Percentiles rank a stretch among this genome's conserved stretches.
phyloP scores from a whole-genome alignment of 2,329 filamentous ascomycete genomes.

The Sarocladium strictum region DNA sequence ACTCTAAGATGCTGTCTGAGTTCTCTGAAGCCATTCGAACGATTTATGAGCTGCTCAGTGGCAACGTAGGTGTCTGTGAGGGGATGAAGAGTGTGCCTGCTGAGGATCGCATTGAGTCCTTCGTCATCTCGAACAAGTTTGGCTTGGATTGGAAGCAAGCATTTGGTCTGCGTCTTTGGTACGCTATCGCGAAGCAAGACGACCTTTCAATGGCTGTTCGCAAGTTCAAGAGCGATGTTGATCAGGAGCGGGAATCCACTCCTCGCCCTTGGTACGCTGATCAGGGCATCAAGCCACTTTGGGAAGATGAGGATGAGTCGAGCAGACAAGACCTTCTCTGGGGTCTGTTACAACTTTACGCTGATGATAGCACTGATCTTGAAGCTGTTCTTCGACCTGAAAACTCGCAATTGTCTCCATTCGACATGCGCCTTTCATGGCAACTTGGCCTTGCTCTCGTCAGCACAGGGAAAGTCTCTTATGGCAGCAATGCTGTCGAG shows the following conservation, averaged over 20 bases:
- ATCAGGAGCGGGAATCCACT: constrained; percentile 62
- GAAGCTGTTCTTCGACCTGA: constrained; percentile 71
- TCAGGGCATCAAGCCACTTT: constrained; percentile 49
- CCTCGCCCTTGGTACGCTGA: constrained; percentile 69
- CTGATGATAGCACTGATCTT: constrained; percentile 50
- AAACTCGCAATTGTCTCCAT: constrained; percentile 66
- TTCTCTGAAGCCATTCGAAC: constrained; percentile 79
- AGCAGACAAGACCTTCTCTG: constrained; percentile 74
- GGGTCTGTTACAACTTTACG: constrained; percentile 78
- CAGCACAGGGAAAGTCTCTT: constrained; percentile 43
- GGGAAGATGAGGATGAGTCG: constrained; percentile 53
- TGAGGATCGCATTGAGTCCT: constrained; percentile 75
- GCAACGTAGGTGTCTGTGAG: constrained; percentile 78
- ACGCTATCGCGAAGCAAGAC: constrained; percentile 64
- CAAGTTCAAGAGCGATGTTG: constrained; percentile 68
- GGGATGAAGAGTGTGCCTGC: constrained; percentile 66
- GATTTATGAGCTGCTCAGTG: constrained; percentile 82
- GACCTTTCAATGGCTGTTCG: constrained; percentile 66
- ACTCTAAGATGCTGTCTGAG: constrained; percentile 78
- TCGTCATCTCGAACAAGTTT: constrained; percentile 79
- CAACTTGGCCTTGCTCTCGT: constrained; percentile 69
- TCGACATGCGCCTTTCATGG: constrained; percentile 76
- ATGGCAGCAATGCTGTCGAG: constrained; percentile 46
- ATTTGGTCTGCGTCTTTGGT: constrained; percentile 89
- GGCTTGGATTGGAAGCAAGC: constrained; percentile 88